A percentile compares a stretch with the other conserved stretches of the same genome.
phyloP scores from a whole-genome alignment of 202 grass and related monocot genomes.

The Digitaria exilis region DNA sequence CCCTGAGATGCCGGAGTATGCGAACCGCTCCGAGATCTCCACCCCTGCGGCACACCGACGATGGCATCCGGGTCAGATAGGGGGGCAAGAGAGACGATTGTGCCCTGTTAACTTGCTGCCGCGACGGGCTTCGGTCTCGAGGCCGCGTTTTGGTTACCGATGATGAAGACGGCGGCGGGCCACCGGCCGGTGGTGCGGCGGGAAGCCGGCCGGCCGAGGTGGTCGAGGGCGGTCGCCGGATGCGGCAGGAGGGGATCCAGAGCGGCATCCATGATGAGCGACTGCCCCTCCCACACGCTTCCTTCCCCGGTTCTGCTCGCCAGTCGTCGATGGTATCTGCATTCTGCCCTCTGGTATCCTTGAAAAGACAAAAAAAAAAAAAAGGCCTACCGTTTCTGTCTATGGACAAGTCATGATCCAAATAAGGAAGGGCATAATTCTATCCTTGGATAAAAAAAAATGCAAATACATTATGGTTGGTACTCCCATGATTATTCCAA shows the following conservation, averaged over 20 bases:
- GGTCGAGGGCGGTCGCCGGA: slow-evolving; percentile 47
- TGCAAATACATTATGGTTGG: too few species aligned
- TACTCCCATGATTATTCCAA: too few species aligned
- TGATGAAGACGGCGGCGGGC: slow-evolving; percentile 59
- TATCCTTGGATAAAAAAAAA: too few species aligned
- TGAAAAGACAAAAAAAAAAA: neutral
- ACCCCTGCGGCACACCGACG: slow-evolving; percentile 37
- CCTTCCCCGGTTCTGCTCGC: too few species aligned
- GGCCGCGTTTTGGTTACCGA: slow-evolving; percentile 33
- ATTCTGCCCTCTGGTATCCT: too few species aligned
- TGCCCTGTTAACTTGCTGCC: neutral
- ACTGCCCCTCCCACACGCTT: neutral
- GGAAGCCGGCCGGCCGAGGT: slow-evolving; percentile 25
- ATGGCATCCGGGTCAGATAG: slow-evolving; percentile 5
- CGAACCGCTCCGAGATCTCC: slow-evolving; percentile 68
- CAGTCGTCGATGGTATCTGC: neutral
- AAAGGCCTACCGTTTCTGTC: neutral
- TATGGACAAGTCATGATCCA: too few species aligned
- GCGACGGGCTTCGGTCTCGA: too few species aligned
- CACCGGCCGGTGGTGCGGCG: slow-evolving; percentile 47
- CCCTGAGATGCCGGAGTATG: slow-evolving; percentile 46
- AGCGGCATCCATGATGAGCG: slow-evolving; percentile 24
- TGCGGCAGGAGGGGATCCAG: slow-evolving; percentile 23
- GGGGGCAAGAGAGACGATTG: neutral
- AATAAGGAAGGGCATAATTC: too few species aligned